Percentiles rank a stretch among this genome's conserved stretches.
Conservation (phyloP, 2,329 filamentous ascomycete species). For the Alternaria infectoria region DNA sequence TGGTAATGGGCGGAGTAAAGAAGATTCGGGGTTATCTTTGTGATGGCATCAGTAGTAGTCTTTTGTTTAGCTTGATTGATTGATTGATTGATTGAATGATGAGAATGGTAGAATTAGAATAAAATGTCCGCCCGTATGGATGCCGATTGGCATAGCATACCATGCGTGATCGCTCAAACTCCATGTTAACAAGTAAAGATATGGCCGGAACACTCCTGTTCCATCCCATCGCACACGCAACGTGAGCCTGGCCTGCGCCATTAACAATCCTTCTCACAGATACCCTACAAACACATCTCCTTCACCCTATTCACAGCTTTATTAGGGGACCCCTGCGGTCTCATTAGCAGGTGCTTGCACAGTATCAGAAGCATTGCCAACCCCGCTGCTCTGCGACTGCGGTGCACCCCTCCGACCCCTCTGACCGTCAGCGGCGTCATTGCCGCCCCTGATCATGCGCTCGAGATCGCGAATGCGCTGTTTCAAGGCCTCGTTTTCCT, state of each 20-base stretch:
- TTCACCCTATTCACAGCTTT: conserved; percentile 9
- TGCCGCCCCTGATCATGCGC: conserved; percentile 41
- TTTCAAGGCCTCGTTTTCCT: conserved; percentile 56
- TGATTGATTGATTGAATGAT: not conserved
- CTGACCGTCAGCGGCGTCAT: conserved; percentile 30
- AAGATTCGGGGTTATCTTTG: not conserved
- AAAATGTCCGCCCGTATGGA: not conserved
- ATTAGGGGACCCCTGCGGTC: conserved; percentile 9
- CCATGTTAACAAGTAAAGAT: not conserved
- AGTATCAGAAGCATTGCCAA: conserved; percentile 4
- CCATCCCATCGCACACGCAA: not conserved
- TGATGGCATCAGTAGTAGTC: not conserved
- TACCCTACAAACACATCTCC: conserved; percentile 9
- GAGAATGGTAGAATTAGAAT: not conserved
- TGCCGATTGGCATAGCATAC: not conserved
- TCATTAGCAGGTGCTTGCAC: conserved; percentile 5
- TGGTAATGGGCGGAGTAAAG: not conserved
- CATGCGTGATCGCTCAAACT: not conserved
- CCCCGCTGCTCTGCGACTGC: conserved; percentile 8
- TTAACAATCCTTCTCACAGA: not conserved
- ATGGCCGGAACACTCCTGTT: not conserved
- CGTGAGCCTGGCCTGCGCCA: not conserved
- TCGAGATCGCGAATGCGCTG: conserved; percentile 57
- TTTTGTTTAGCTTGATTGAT: not conserved
- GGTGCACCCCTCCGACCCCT: conserved; percentile 41